Base-by-base conservation (phyloP, 2,329 filamentous ascomycete species). In the Cercospora brassicicola region DNA sequence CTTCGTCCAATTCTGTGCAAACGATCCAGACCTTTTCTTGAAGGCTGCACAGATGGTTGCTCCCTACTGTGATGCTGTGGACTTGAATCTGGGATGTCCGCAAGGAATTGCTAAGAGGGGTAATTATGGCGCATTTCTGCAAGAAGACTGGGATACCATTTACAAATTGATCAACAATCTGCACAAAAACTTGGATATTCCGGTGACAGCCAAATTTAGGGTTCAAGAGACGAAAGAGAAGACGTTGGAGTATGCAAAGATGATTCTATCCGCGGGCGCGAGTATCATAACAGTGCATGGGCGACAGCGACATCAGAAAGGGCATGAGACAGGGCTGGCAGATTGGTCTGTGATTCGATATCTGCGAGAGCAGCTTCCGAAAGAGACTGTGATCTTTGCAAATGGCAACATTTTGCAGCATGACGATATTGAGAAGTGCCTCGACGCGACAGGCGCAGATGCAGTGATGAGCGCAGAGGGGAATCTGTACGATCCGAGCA, bases 391-490 rank as follows among this genome's bases (percentile, higher is more conserved):
- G 26, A 88, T 99, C 2, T 98, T 99, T 77, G 95, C 95, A 3
- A 99, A 99, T 79, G 95, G 95, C 11, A 99, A 99, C 76, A 90
- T 97, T 39, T 82, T 99, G 67, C 90, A 92, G 78, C 86, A 90
- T 67, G 89, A 84, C 0, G 94, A 99, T 77, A 83, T 99, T 10
- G 86, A 90, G 61, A 82, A 82, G 20, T 98, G 94, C 76, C 82
- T 99, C 20, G 87, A 89, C 60, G 92, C 85, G 4, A 99, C 95
- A 0, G 93, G 94, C 0, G 94, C 90, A 1, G 95, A 99, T 78
- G 95, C 87, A 18, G 88, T 99, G 62, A 98, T 99, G 95, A 94
- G 91, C 73, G 95, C 95, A 4, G 95, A 99, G 80, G 95, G 93
- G 0, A 97, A 97, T 77, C 85, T 99, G 0, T 94, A 93, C 76